These are phyloP conservation scores for Cercophora sp. DNA, from an alignment of 495 filamentous ascomycete genomes.

Conservation along the genomic window DNA sequence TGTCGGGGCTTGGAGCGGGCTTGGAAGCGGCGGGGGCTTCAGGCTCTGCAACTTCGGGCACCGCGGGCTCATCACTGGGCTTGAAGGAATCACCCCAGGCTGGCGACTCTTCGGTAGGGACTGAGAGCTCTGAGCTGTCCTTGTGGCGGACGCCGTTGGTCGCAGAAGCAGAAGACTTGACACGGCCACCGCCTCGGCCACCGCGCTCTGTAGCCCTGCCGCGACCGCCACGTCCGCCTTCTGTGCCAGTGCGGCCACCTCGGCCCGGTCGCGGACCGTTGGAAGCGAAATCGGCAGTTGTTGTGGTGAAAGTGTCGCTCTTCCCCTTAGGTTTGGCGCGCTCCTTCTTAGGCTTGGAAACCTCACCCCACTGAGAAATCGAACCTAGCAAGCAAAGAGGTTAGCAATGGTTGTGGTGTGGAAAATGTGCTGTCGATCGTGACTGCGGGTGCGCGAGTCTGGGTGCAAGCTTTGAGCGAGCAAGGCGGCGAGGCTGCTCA, in stretches of 20 bases:
- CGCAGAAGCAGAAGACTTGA: conserved; percentile 47
- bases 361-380: conserved; percentile 91
- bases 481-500: conserved; percentile 1
- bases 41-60: conserved; percentile 19
- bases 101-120: conserved; percentile 46
- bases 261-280: conserved; percentile 44
- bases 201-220: conserved; percentile 67
- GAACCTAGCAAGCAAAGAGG: conserved; percentile 53
- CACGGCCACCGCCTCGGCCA: conserved; percentile 62
- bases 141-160: conserved; percentile 47
- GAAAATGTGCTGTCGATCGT: not conserved
- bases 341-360: conserved; percentile 88
- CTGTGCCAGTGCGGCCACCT: conserved; percentile 60
- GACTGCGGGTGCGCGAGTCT: too few species aligned
- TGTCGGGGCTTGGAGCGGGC: conserved; percentile 22
- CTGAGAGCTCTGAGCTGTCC: conserved; percentile 44
- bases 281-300: conserved; percentile 45
- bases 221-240: conserved; percentile 63
- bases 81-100: conserved; percentile 38
- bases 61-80: conserved; percentile 28
- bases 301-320: conserved; percentile 55
- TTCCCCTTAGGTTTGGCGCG: conserved; percentile 78
- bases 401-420: conserved; percentile 2
- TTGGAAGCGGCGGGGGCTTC: conserved; percentile 26
- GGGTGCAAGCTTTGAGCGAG: too few species aligned